These are phyloP conservation scores for Deuterostichococcus epilithicus DNA, from an alignment of 139 green algal species.

Conservation along the genomic window DNA sequence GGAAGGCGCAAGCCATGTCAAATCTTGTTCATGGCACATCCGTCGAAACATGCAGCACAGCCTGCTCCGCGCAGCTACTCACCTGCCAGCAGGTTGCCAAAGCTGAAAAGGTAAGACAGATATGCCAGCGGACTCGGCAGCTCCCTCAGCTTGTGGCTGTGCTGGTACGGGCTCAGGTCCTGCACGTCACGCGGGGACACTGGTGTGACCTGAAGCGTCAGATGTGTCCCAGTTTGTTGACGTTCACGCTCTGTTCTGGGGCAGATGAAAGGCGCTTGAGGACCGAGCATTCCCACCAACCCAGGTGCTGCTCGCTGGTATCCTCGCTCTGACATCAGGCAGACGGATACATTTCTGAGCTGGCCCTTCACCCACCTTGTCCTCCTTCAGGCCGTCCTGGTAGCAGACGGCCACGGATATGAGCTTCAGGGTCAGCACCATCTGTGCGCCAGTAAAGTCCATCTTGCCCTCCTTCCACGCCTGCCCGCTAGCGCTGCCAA, in stretches of 20 bases:
- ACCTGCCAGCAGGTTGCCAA: slow-evolving; percentile 73
- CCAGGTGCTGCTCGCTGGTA: too few relatives aligned
- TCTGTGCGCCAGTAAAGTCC: slow-evolving; percentile 77
- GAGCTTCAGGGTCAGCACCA: slow-evolving; percentile 84
- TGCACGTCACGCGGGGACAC: background rate
- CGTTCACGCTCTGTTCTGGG: too few relatives aligned
- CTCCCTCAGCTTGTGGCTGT: slow-evolving; percentile 20
- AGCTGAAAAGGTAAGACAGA: slow-evolving; percentile 65
- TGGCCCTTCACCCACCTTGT: slow-evolving; percentile 13
- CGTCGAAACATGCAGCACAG: background rate
- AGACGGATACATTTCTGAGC: background rate
- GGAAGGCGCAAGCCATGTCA: too few relatives aligned
- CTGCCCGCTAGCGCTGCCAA: slow-evolving; percentile 61
- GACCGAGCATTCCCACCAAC: too few relatives aligned
- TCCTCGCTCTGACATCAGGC: too few relatives aligned
- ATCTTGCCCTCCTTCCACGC: slow-evolving; percentile 75
- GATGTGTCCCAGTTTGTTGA: too few relatives aligned
- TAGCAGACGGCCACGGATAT: slow-evolving; percentile 63
- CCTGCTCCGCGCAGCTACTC: background rate
- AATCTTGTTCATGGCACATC: too few relatives aligned
- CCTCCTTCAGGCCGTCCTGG: slow-evolving; percentile 30
- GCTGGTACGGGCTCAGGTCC: slow-evolving; percentile 23
- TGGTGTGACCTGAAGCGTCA: background rate
- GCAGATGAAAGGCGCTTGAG: too few relatives aligned
- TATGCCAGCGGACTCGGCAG: slow-evolving; percentile 64